phyloP scores from a whole-genome alignment of 805 yeast species.

The Metschnikowia continentalis region DNA sequence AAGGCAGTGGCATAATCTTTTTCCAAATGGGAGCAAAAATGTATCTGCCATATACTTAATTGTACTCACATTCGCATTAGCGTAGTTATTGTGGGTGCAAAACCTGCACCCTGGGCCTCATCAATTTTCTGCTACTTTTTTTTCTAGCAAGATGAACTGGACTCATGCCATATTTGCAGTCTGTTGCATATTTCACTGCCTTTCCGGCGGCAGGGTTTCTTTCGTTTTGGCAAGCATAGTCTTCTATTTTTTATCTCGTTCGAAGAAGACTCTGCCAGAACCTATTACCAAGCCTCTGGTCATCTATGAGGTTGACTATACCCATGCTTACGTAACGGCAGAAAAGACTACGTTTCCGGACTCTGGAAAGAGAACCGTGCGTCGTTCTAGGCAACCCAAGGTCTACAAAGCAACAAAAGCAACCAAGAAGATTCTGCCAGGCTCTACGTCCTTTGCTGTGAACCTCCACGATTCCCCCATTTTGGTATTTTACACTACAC shows the following conservation, averaged over 20 bases:
- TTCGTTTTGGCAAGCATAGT: constrained; percentile 24
- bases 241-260: constrained; percentile 4
- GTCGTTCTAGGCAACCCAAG: constrained; percentile 35
- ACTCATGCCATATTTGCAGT: constrained; percentile 15
- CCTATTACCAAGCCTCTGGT: constrained; percentile 24
- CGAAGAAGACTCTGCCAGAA: not conserved
- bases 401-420: constrained; percentile 38
- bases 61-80: constrained; percentile 2
- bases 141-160: constrained; percentile 15
- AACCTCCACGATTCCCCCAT: constrained; percentile 52
- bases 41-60: constrained; percentile 2
- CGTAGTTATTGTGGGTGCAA: constrained; percentile 15
- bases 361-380: constrained; percentile 9
- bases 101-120: constrained; percentile 18
- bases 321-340: constrained; percentile 30
- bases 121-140: constrained; percentile 16
- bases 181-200: constrained; percentile 27
- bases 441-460: constrained; percentile 28
- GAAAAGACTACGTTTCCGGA: constrained; percentile 17
- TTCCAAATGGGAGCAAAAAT: not conserved
- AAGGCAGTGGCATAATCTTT: not conserved
- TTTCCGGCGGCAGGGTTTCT: constrained; percentile 43
- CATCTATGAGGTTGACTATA: constrained; percentile 41
- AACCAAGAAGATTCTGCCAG: constrained; percentile 31
- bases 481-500: constrained; percentile 73